Percentiles rank a stretch among this genome's conserved stretches.
phyloP scores from a whole-genome alignment of 331 rosid species.

The Malus hybrid region DNA sequence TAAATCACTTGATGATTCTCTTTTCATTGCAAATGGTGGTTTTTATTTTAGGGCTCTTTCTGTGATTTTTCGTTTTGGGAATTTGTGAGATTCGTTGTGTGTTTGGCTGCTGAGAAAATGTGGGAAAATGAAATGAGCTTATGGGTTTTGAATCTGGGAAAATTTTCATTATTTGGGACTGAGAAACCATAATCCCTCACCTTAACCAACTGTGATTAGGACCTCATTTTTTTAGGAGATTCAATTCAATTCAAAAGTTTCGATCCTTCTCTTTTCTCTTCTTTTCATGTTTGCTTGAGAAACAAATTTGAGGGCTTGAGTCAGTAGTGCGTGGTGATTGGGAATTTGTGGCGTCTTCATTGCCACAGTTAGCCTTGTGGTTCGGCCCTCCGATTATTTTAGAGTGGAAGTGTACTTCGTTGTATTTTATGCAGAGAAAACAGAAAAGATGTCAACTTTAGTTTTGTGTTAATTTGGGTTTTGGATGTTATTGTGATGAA shows the following conservation, averaged over 20 bases:
- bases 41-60: background rate
- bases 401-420: background rate
- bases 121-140: background rate
- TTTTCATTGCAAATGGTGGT: background rate
- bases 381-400: background rate
- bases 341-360: background rate
- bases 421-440: background rate
- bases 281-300: background rate
- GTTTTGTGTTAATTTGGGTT: background rate
- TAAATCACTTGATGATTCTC: background rate
- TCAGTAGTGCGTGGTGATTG: background rate
- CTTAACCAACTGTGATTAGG: background rate
- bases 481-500: background rate
- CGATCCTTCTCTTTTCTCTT: background rate
- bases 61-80: background rate
- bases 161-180: background rate
- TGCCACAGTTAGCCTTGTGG: background rate
- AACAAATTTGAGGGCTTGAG: background rate
- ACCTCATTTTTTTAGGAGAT: background rate
- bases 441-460: background rate
- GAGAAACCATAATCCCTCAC: background rate
- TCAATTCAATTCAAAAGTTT: background rate
- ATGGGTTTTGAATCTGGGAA: background rate
- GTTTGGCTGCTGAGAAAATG: background rate
- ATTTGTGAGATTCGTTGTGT: constrained; percentile 1